Conservation (phyloP, 2,329 filamentous ascomycete species). For the Ophiostoma triangulosporum region DNA sequence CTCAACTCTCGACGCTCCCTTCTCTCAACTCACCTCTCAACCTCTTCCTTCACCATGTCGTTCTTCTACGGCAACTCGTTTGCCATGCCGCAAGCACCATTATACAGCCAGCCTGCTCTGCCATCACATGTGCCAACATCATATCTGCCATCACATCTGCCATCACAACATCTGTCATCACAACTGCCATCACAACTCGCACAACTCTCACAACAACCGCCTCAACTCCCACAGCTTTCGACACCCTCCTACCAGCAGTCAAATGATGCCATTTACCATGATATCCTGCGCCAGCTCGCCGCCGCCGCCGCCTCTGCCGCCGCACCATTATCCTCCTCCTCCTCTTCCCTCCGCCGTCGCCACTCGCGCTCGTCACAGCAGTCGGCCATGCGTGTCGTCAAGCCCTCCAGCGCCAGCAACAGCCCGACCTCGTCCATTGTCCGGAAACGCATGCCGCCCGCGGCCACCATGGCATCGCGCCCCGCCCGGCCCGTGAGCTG, state of each 20-base stretch:
- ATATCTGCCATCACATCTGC: background rate
- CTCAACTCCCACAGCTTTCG: slow-evolving; percentile 1
- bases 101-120: background rate
- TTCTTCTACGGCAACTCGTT: slow-evolving; percentile 19
- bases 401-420: slow-evolving; percentile 48
- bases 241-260: slow-evolving; percentile 11
- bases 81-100: slow-evolving; percentile 14
- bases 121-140: too few species aligned
- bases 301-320: background rate
- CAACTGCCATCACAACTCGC: background rate
- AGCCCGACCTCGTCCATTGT: slow-evolving; percentile 44
- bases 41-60: slow-evolving; percentile 11
- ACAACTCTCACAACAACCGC: background rate
- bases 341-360: slow-evolving; percentile 25
- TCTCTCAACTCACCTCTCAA: background rate
- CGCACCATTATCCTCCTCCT: slow-evolving; percentile 16
- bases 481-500: slow-evolving; percentile 55
- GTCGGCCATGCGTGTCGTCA: slow-evolving; percentile 44
- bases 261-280: slow-evolving; percentile 34
- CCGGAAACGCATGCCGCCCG: slow-evolving; percentile 41
- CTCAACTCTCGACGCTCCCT: background rate
- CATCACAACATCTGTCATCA: background rate
- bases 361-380: slow-evolving; percentile 34
- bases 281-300: slow-evolving; percentile 37
- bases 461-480: slow-evolving; percentile 6